Percentiles rank a stretch among this genome's conserved stretches.
phyloP scores from a whole-genome alignment of 139 green algal species.

The Chlamydomonas eustigma region DNA sequence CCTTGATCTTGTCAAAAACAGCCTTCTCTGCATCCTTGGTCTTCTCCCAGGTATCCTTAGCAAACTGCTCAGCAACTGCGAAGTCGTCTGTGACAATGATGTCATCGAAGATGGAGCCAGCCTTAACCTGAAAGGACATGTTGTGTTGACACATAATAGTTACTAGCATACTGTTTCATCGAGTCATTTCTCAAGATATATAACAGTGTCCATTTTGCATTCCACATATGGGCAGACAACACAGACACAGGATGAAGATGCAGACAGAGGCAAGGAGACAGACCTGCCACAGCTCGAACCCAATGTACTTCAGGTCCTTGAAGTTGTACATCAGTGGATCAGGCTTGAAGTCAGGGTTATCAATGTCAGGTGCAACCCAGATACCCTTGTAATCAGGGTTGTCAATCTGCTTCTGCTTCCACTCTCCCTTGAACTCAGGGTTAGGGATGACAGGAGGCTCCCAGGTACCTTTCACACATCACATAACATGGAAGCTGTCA shows the following conservation, averaged over 20 bases:
- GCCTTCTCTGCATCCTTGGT: constrained; percentile 73
- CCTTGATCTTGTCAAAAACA: constrained; percentile 51
- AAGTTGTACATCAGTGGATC: constrained; percentile 70
- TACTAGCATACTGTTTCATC: no score
- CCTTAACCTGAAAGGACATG: constrained; percentile 61
- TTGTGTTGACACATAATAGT: no score
- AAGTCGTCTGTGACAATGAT: constrained; percentile 78
- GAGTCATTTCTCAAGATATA: no score
- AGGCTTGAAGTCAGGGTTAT: constrained; percentile 79
- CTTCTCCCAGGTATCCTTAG: constrained; percentile 70
- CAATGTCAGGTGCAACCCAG: constrained; percentile 78
- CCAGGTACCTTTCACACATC: constrained; percentile 69
- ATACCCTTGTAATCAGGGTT: constrained; percentile 69
- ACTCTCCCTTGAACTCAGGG: constrained; percentile 89
- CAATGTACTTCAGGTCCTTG: constrained; percentile 66
- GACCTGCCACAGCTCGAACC: constrained; percentile 89
- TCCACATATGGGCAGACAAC: neutral
- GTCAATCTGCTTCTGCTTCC: constrained; percentile 73
- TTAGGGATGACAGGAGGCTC: constrained; percentile 79
- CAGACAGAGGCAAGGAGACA: no score
- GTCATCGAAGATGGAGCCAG: constrained; percentile 89
- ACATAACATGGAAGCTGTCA: no score
- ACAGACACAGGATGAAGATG: neutral
- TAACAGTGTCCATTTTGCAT: no score
- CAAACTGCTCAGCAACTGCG: constrained; percentile 67